phyloP scores from a whole-genome alignment of 306 rosid genomes.

The Quillaja saponaria region DNA sequence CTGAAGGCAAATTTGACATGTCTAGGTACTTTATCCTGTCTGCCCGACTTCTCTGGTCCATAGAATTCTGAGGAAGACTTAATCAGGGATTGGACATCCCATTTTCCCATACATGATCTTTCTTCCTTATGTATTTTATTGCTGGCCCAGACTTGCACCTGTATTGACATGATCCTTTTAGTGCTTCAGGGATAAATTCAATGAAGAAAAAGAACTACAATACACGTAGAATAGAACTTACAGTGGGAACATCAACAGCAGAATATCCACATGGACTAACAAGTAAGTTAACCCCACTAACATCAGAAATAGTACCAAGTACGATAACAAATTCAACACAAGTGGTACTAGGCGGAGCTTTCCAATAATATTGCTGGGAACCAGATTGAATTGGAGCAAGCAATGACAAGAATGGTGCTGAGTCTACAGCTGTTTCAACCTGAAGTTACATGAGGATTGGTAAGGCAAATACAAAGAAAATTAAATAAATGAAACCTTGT shows the following conservation, averaged over 20 bases:
- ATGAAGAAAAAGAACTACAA: conserved; percentile 14
- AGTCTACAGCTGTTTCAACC: conserved; percentile 82
- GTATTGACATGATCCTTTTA: conserved; percentile 33
- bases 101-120: conserved; percentile 90
- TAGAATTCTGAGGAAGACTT: conserved; percentile 63
- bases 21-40: conserved; percentile 62
- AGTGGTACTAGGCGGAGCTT: conserved; percentile 75
- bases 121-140: conserved; percentile 87
- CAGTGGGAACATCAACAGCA: conserved; percentile 76
- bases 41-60: conserved; percentile 62
- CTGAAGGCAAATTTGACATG: conserved; percentile 79
- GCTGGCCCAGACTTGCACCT: conserved; percentile 99
- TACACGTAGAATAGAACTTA: conserved; percentile 48
- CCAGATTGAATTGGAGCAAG: conserved; percentile 78
- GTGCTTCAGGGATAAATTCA: conserved; percentile 23
- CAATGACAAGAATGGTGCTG: conserved; percentile 84
- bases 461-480: conserved; percentile 9
- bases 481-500: not conserved
- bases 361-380: conserved; percentile 71
- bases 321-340: conserved; percentile 75
- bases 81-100: conserved; percentile 87
- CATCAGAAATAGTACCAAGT: conserved; percentile 82
- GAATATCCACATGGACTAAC: conserved; percentile 97
- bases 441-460: conserved; percentile 41
- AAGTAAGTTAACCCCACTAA: conserved; percentile 78